A percentile compares a stretch with the other conserved stretches of the same genome.
Evolutionary conservation across 768 basidiomycete species (phyloP).

Genomic region (Filobasidium wieringae): DNA sequence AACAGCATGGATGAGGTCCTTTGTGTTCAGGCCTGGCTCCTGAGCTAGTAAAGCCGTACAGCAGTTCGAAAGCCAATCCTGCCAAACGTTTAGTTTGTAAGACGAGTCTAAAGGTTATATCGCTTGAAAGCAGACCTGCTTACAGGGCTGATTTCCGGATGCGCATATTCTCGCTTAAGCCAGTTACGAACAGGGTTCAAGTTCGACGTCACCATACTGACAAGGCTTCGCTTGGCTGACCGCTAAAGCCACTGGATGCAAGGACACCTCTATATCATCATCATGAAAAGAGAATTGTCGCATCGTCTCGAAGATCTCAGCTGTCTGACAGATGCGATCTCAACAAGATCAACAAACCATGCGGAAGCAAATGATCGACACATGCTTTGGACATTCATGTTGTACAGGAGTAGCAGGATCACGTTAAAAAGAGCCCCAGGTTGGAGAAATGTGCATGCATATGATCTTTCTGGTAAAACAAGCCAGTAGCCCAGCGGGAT

Average conservation of each 20-base stretch:
- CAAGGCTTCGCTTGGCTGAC: not conserved
- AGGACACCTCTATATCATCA: too few species aligned
- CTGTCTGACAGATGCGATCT: too few species aligned
- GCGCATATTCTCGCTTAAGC: slow-evolving; percentile 11
- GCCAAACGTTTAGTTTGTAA: not conserved
- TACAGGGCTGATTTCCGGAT: slow-evolving; percentile 11
- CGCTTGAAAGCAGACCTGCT: not conserved
- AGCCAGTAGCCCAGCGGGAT: not conserved
- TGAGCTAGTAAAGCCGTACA: not conserved
- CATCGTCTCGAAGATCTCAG: too few species aligned
- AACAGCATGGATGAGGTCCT: slow-evolving; percentile 9
- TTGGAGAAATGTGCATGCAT: too few species aligned
- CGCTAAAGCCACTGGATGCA: too few species aligned
- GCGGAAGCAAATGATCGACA: not conserved
- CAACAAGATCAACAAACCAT: not conserved
- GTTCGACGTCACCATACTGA: slow-evolving; percentile 1
- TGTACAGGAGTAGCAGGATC: not conserved
- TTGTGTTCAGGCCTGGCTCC: not conserved
- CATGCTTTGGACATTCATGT: not conserved
- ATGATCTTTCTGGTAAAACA: not conserved
- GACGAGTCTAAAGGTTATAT: not conserved
- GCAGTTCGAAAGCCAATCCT: slow-evolving; percentile 7
- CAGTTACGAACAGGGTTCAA: slow-evolving; percentile 8
- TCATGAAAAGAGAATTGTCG: too few species aligned
- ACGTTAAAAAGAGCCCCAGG: too few species aligned